A percentile compares a stretch with the other conserved stretches of the same genome.
These are phyloP conservation scores for Pestalotiopsis sp. DNA, from an alignment of 2,329 filamentous ascomycete species.

Conservation along the genomic window DNA sequence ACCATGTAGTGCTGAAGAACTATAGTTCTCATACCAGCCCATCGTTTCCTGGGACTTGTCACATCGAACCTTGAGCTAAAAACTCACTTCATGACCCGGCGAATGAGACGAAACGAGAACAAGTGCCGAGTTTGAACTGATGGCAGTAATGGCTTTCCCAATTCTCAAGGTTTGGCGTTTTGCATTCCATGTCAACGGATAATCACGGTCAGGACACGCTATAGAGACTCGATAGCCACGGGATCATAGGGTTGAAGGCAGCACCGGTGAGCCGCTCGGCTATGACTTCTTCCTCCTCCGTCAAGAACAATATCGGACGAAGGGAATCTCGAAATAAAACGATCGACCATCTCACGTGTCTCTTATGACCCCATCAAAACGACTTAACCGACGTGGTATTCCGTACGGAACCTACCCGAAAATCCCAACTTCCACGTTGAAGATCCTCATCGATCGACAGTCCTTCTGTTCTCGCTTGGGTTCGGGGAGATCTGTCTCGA, in stretches of 20 bases:
- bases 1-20: no score
- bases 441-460: background rate
- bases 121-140: background rate
- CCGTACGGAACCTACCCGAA: background rate
- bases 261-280: no score
- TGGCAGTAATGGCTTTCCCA: background rate
- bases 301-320: no score
- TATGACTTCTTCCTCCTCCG: no score
- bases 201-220: no score
- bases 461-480: background rate
- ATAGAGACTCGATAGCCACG: no score
- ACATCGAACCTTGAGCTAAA: background rate
- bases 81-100: background rate
- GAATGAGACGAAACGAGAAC: background rate
- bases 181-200: no score
- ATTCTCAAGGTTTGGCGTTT: no score
- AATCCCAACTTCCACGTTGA: background rate
- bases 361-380: background rate
- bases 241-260: no score
- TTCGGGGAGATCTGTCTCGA: no score
- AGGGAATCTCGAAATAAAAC: no score
- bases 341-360: background rate
- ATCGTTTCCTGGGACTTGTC: background rate
- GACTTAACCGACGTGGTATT: background rate
- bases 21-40: no score